phyloP scores from a whole-genome alignment of 306 rosid species.

The Casuarina cunninghamiana region DNA sequence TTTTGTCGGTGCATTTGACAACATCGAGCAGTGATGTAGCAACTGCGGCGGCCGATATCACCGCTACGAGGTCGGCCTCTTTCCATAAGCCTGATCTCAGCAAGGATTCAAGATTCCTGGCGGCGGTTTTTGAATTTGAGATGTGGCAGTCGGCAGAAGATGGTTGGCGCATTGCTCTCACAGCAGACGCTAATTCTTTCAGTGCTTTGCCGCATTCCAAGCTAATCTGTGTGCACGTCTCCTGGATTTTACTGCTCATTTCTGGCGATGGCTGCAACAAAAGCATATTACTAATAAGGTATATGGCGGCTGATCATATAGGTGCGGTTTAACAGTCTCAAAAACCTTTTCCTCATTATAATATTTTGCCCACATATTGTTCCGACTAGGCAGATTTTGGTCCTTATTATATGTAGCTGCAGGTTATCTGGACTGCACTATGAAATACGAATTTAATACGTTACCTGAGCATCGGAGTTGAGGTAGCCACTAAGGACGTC shows the following conservation, averaged over 20 bases:
- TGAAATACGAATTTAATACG: not conserved
- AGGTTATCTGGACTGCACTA: not conserved
- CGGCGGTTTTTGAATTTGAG: constrained; percentile 39
- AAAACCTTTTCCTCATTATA: too few relatives aligned
- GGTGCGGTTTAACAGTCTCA: not conserved
- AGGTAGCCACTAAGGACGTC: constrained; percentile 53
- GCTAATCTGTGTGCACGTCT: constrained; percentile 43
- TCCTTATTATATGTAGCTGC: not conserved
- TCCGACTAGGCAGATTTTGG: not conserved
- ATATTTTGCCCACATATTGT: too few relatives aligned
- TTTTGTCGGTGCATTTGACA: constrained; percentile 49
- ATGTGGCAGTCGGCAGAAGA: constrained; percentile 29
- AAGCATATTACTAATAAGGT: too few relatives aligned
- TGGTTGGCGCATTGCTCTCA: constrained; percentile 36
- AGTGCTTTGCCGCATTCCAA: constrained; percentile 49
- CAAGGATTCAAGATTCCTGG: constrained; percentile 39
- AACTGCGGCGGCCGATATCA: constrained; percentile 55
- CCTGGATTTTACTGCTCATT: constrained; percentile 38
- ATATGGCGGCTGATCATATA: constrained; percentile 24
- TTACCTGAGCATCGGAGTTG: constrained; percentile 35
- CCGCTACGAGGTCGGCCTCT: constrained; percentile 37
- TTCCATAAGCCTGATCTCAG: constrained; percentile 42
- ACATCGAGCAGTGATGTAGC: constrained; percentile 68
- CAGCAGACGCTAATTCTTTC: constrained; percentile 33
- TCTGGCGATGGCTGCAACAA: constrained; percentile 20